Conservation (phyloP, 2,329 filamentous ascomycete species). For the Aspergillus glaucus region DNA sequence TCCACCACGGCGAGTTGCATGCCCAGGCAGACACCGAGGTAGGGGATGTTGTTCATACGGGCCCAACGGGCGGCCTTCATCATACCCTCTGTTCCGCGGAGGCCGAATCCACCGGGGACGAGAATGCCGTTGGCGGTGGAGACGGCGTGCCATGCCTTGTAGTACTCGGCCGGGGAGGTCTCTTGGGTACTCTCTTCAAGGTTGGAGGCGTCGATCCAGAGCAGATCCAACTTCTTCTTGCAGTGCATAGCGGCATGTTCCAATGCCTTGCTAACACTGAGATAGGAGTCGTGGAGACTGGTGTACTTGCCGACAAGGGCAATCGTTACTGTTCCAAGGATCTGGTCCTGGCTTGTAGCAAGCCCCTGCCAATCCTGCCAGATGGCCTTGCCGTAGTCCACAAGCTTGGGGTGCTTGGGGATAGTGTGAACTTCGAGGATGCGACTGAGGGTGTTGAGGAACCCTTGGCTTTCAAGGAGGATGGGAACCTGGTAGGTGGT, state of each 20-base stretch:
- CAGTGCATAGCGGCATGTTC: slow-evolving; percentile 91
- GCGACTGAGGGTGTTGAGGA: slow-evolving; percentile 61
- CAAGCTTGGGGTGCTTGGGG: slow-evolving; percentile 46
- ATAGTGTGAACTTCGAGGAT: slow-evolving; percentile 60
- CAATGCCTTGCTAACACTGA: slow-evolving; percentile 76
- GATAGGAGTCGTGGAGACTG: slow-evolving; percentile 75
- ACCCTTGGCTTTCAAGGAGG: slow-evolving; percentile 75
- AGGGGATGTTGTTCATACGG: slow-evolving; percentile 71
- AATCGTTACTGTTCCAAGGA: slow-evolving; percentile 67
- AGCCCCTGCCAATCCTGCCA: slow-evolving; percentile 75
- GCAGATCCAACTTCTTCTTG: slow-evolving; percentile 67
- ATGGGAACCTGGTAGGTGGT: slow-evolving; percentile 93
- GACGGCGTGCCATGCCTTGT: slow-evolving; percentile 79
- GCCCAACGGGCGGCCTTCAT: slow-evolving; percentile 81
- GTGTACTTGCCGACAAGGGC: slow-evolving; percentile 91
- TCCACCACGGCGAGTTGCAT: slow-evolving; percentile 94
- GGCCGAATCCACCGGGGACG: slow-evolving; percentile 70
- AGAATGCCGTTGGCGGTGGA: slow-evolving; percentile 55
- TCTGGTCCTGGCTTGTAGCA: slow-evolving; percentile 60
- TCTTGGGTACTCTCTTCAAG: slow-evolving; percentile 63
- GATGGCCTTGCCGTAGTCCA: slow-evolving; percentile 59
- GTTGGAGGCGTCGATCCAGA: slow-evolving; percentile 79
- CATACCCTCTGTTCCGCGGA: slow-evolving; percentile 83
- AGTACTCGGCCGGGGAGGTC: slow-evolving; percentile 63
- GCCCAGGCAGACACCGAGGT: slow-evolving; percentile 82